Evolutionary conservation across 2,329 filamentous ascomycete species (phyloP), one percentile per base, ranked within the genome.

Genomic region (Colletotrichum sp.): DNA sequence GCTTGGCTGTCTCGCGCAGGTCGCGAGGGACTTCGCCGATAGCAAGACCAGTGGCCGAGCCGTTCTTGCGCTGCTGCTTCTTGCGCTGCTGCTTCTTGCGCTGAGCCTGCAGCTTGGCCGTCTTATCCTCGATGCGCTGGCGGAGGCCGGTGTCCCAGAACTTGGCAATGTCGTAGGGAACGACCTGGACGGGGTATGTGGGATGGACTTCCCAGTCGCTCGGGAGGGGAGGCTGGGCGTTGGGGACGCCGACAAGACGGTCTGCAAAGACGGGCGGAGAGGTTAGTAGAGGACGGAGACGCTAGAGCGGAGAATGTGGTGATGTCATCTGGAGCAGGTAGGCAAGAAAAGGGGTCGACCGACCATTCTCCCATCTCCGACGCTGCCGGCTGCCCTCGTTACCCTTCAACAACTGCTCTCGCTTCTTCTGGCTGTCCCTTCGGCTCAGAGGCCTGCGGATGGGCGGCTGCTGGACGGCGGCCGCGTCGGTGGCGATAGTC

Each of bases 341-440:
- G 9, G 9, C n/a, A 28, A 27, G 36, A 19, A 61, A 61, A 5
- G n/a, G 59, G 30, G 32, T 36, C 13, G 4, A 72, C 63, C 27
- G 12, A 98, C 95, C 95, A 84, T 98, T 99, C 88, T 99, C 97
- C 96, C 96, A 98, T 72, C 96, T 91, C 80, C 96, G 93, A 66
- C 96, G 90, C 81, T 96, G 93, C 44, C 96, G 91, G 80, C 92
- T 96, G 39, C 96, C 96, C 84, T 98, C 96, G 79, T 98, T 98
- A 72, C 96, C 96, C 86, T 96, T 98, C 36, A 97, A 88, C 68
- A 98, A 82, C 4, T 93, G 91, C 78, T 98, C 95, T 22, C 96
- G 92, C 68, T 91, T 86, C 71, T 86, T 85, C 83, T 88, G 84
- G 79, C 89, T 91, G 77, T 92, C 94, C 82, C 88, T 84, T 36